phyloP scores from a whole-genome alignment of 352 stramenopile species.

The Elongisporangium prolatum region DNA sequence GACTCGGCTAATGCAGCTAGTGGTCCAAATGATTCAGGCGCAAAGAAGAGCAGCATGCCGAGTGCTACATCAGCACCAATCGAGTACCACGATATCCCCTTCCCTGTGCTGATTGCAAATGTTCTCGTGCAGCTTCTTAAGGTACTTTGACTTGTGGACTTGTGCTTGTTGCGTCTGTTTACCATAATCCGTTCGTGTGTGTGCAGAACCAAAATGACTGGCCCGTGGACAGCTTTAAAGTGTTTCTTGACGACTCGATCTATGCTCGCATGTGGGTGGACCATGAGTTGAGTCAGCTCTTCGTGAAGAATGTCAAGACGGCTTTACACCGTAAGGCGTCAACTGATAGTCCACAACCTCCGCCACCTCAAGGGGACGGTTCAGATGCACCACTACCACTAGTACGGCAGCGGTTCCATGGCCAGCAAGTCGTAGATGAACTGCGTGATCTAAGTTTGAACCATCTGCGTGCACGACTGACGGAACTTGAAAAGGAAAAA shows the following conservation, averaged over 20 bases:
- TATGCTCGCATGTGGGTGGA: slow-evolving; percentile 81
- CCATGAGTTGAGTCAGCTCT: slow-evolving; percentile 70
- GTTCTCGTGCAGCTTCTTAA: slow-evolving; percentile 66
- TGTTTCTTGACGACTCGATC: slow-evolving; percentile 83
- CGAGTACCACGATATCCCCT: slow-evolving; percentile 45
- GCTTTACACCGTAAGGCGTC: slow-evolving; percentile 26
- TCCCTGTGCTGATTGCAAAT: slow-evolving; percentile 73
- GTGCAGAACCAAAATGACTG: slow-evolving; percentile 51
- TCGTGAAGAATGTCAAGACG: slow-evolving; percentile 79
- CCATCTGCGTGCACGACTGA: slow-evolving; percentile 54
- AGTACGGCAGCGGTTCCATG: slow-evolving; percentile 43
- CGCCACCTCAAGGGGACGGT: not conserved
- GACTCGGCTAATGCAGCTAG: slow-evolving; percentile 13
- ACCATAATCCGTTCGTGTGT: too few relatives aligned
- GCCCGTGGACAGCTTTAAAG: slow-evolving; percentile 81
- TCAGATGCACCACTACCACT: slow-evolving; percentile 9
- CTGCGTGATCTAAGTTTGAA: slow-evolving; percentile 66
- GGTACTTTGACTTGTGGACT: slow-evolving; percentile 9
- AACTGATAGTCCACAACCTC: slow-evolving; percentile 6
- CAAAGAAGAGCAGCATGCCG: slow-evolving; percentile 18
- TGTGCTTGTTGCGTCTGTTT: too few relatives aligned
- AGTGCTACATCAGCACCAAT: slow-evolving; percentile 13
- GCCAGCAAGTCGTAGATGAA: slow-evolving; percentile 29
- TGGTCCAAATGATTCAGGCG: not conserved
- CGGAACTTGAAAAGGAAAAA: slow-evolving; percentile 70